These are phyloP conservation scores for Chlorella sp. DNA, from an alignment of 139 green algal species.

Conservation along the genomic window DNA sequence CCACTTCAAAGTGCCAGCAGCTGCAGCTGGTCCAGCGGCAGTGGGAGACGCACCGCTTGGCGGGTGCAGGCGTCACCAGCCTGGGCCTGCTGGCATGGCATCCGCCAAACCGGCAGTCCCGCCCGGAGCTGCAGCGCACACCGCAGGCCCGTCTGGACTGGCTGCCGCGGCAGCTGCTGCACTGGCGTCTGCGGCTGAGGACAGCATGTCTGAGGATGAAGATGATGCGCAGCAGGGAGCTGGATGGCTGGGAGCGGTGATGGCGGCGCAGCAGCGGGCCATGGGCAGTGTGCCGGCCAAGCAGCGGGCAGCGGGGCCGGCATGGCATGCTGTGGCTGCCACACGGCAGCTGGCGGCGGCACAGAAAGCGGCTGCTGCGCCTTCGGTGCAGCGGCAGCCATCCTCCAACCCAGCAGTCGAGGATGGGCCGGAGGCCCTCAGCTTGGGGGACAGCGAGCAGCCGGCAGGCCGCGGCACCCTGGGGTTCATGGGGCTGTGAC, in stretches of 20 bases:
- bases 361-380: background rate
- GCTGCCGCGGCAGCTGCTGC: background rate
- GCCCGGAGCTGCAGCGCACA: background rate
- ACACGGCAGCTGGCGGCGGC: background rate
- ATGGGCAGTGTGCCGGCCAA: background rate
- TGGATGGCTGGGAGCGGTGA: slow-evolving; percentile 10
- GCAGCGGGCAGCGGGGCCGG: background rate
- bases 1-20: background rate
- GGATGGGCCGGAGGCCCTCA: slow-evolving; percentile 12
- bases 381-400: background rate
- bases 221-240: background rate
- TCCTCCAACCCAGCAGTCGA: too few relatives aligned
- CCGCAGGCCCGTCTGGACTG: too few relatives aligned
- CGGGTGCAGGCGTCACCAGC: background rate
- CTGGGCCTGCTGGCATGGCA: background rate
- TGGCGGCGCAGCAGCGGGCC: slow-evolving; percentile 12
- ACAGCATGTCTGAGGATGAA: slow-evolving; percentile 21
- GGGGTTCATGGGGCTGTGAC: too few relatives aligned
- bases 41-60: background rate
- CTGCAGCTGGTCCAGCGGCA: background rate
- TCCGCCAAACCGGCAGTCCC: background rate
- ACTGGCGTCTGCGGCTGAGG: background rate
- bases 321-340: background rate
- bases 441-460: slow-evolving; percentile 14
- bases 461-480: background rate